Conservation (phyloP, 2,329 filamentous ascomycete species). For the Aspergillus quadricinctus region DNA sequence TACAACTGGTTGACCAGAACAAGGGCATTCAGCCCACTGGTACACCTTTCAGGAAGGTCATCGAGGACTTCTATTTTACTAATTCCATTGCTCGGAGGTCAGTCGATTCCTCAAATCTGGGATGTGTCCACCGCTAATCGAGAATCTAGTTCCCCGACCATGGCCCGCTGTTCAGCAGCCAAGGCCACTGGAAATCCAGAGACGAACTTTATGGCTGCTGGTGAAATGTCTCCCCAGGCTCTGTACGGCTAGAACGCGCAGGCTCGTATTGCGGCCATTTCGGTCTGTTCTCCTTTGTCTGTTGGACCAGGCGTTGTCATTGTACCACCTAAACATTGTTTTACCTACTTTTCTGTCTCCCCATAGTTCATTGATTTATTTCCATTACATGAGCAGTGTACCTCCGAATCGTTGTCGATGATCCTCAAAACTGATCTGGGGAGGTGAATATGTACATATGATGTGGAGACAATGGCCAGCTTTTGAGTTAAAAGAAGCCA, state of each 20-base stretch:
- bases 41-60: constrained; percentile 73
- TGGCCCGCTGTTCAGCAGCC: constrained; percentile 93
- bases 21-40: constrained; percentile 73
- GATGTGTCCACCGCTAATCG: constrained; percentile 11
- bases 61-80: constrained; percentile 98
- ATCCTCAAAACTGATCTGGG: constrained; percentile 20
- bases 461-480: constrained; percentile 25
- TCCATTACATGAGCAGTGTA: constrained; percentile 18
- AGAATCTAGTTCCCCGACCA: constrained; percentile 75
- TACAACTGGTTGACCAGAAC: constrained; percentile 94
- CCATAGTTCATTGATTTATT: constrained; percentile 14
- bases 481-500: constrained; percentile 10
- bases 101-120: constrained; percentile 30
- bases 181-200: constrained; percentile 77
- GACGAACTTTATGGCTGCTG: constrained; percentile 74
- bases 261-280: background rate
- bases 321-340: constrained; percentile 32
- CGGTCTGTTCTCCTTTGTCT: constrained; percentile 23
- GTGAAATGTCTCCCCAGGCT: constrained; percentile 45
- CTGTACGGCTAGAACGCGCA: constrained; percentile 30
- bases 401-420: constrained; percentile 19
- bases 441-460: constrained; percentile 35
- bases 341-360: constrained; percentile 15
- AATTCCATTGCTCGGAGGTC: constrained; percentile 95
- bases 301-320: constrained; percentile 34